Evolutionary conservation across 352 stramenopile species (phyloP), one percentile per base, ranked within the genome.

Genomic region (Pythium diclinum): DNA sequence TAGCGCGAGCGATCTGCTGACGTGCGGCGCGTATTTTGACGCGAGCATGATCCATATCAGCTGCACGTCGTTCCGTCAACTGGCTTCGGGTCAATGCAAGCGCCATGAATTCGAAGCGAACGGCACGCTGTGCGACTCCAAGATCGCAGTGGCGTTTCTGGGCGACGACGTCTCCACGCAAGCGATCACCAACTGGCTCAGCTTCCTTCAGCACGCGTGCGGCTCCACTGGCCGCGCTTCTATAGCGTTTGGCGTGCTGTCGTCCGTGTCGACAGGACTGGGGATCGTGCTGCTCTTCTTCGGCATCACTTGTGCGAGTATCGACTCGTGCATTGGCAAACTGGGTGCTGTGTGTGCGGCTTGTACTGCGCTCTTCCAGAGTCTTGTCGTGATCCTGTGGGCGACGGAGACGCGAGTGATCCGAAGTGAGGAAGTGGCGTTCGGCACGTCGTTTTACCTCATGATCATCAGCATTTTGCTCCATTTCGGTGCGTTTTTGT

Each of bases 361-460:
- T 3, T 40, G 54, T 11, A 73, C 73, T 14, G 66, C 52, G 1
- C 30, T 59, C 0, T 71, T 78, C 19, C 71, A 89, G 42, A 46
- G 65, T 7, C 46, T 73, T 5, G 30, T 89, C 19, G 63, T 73
- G 2, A 56, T 70, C n/a, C 53, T 84, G 17, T 87, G 80, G 78
- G 64, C 67, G 33, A 51, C 76, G 11, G 69, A 86, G 55, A 78
- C 75, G 0, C 71, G 65, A 17, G 56, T 69, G 30, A 59, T 87
- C 40, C 58, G 72, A n/a, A 63, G 62, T 6, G 49, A 69, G 34
- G 25, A 56, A 6, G 73, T 77, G 19, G 33, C 64, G 52, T 81
- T 83, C 25, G 78, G 72, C 0, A 80, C 65, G 16, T 79, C 74
- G 0, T 87, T 86, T 21, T 86, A 89, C 28, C 71, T 89, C 16